phyloP scores from a whole-genome alignment of 345 rosid species.

The Linum trigynum region DNA sequence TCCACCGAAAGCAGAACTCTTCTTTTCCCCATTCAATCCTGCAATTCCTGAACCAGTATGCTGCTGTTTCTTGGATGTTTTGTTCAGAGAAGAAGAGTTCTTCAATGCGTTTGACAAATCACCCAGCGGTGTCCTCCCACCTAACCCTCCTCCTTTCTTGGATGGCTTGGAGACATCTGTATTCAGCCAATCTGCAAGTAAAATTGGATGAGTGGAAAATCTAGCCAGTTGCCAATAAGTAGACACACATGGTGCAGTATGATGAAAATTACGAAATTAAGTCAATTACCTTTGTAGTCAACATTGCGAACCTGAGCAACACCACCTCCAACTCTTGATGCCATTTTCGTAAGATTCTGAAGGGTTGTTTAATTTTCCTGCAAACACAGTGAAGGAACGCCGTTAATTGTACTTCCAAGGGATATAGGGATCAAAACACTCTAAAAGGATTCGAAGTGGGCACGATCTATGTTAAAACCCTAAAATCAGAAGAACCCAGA shows the following conservation, averaged over 20 bases:
- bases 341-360: neutral
- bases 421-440: too few species aligned
- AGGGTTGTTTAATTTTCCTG: too few species aligned
- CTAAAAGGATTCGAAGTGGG: neutral
- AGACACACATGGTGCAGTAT: too few species aligned
- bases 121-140: constrained; percentile 55
- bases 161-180: constrained; percentile 21
- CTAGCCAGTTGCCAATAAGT: neutral
- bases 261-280: too few species aligned
- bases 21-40: constrained; percentile 20
- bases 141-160: constrained; percentile 26
- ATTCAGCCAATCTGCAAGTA: constrained; percentile 24
- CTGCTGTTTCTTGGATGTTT: constrained; percentile 28
- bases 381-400: too few species aligned
- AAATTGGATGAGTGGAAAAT: neutral
- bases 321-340: neutral
- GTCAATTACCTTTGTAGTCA: neutral
- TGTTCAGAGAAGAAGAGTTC: constrained; percentile 26
- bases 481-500: neutral
- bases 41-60: constrained; percentile 6
- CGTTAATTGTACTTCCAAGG: too few species aligned
- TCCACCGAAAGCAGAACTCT: constrained; percentile 7
- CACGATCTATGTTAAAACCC: neutral
- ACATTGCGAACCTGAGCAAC: neutral
- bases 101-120: constrained; percentile 48